Conservation (phyloP, 2,329 filamentous ascomycete genomes). For the Torrubiella hemipterigena region DNA sequence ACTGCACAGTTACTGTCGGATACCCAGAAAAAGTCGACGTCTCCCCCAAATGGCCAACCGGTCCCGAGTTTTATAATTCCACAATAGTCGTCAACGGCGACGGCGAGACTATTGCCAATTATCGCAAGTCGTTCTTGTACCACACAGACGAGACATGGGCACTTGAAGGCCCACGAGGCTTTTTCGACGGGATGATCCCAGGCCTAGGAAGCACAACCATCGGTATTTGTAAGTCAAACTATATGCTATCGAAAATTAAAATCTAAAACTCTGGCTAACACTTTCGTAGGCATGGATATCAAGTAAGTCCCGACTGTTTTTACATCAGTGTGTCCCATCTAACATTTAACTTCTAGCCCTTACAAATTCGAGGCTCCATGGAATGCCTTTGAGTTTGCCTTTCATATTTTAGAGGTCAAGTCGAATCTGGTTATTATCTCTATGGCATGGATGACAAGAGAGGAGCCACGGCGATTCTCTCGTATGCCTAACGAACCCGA, state of each 20-base stretch:
- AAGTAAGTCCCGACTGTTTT: constrained; percentile 24
- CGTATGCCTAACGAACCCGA: constrained; percentile 48
- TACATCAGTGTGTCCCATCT: background rate
- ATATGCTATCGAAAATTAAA: too few relatives aligned
- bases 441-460: constrained; percentile 68
- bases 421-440: constrained; percentile 55
- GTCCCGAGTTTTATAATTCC: constrained; percentile 43
- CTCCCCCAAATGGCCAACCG: constrained; percentile 33
- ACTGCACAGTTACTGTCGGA: constrained; percentile 57
- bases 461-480: constrained; percentile 32
- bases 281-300: constrained; percentile 28
- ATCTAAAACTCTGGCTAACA: too few relatives aligned
- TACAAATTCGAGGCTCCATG: constrained; percentile 8
- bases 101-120: constrained; percentile 49
- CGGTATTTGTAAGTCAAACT: constrained; percentile 31
- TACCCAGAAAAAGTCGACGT: constrained; percentile 61
- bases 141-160: constrained; percentile 48
- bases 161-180: constrained; percentile 34
- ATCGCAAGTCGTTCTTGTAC: constrained; percentile 46
- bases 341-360: background rate
- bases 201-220: constrained; percentile 34
- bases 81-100: constrained; percentile 41
- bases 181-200: constrained; percentile 26
- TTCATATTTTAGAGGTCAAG: constrained; percentile 37
- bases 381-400: constrained; percentile 16